Percentiles rank a stretch among this genome's conserved stretches.
These are phyloP conservation scores for Eucalyptus regnans DNA, from an alignment of 345 rosid genomes.

Conservation along the genomic window DNA sequence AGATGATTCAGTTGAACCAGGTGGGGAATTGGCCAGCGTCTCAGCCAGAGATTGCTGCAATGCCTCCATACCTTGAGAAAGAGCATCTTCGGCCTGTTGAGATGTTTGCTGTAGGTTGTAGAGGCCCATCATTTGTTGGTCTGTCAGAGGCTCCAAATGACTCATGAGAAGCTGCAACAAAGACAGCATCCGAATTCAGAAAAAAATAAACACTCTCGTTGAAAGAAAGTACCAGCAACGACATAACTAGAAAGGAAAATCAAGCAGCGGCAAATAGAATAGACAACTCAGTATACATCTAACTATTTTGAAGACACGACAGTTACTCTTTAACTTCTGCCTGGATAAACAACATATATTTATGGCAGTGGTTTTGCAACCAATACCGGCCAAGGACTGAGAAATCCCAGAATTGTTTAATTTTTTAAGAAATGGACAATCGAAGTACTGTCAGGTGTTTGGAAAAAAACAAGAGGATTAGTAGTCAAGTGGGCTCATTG, in stretches of 20 bases:
- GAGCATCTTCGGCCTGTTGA: slow-evolving; percentile 40
- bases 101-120: slow-evolving; percentile 39
- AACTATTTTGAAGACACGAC: not conserved
- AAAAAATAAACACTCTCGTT: not conserved
- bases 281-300: not conserved
- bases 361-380: not conserved
- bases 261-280: not conserved
- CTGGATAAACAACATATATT: not conserved
- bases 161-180: slow-evolving; percentile 26
- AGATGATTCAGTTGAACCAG: slow-evolving; percentile 26
- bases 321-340: not conserved
- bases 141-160: slow-evolving; percentile 45
- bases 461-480: not conserved
- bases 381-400: not conserved
- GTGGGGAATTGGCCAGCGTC: slow-evolving; percentile 29
- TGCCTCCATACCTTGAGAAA: slow-evolving; percentile 63
- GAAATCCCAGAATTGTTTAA: not conserved
- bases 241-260: not conserved
- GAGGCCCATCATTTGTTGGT: slow-evolving; percentile 26
- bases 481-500: not conserved
- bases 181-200: not conserved
- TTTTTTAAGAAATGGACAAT: not conserved
- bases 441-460: not conserved
- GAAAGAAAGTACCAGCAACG: not conserved
- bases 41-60: slow-evolving; percentile 69